Evolutionary conservation across 176 grass and related monocot genomes (phyloP), one percentile per base, ranked within the genome.

Genomic region (Calamus simplicifolius): DNA sequence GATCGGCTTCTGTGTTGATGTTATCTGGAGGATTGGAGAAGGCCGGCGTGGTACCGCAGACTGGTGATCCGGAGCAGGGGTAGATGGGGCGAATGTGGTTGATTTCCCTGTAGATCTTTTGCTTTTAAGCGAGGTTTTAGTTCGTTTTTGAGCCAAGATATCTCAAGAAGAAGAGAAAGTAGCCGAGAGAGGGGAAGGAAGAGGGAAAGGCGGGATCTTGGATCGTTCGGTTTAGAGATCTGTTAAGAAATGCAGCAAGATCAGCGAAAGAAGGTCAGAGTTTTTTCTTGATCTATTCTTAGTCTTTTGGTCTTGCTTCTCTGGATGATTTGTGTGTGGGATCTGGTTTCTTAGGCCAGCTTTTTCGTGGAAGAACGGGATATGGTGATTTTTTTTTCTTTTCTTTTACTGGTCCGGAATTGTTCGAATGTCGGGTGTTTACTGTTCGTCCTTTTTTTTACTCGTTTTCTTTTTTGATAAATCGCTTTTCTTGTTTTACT

Each of bases 211-310:
- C 18, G 43, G n/a, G 72, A 57, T 6, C 12, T 68, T 56, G 51
- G 51, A 55, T 54, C 54, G 27, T 19, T 56, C 13, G 19, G 29
- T 6, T 16, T 21, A 27, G 52, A 21, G 18, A 21, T 55, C 10
- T 52, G 19, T 2, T 64, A 25, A 49, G 64, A 65, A 58, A 81
- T 81, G 79, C 79, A 81, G 57, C 71, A 70, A 29, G 79, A 75
- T 71, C 79, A 81, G 58, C 50, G 71, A 64, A 81, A 75, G 59
- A 81, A 81, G 79, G 79, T 81, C 26, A 19, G 60, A 2, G 15
- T 49, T 26, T 25, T 65, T 61, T 53, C 52, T 66, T 64, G 31
- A 49, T 17, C 16, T 27, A 16, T 79, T 31, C 16, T 73, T 73
- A 17, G 8, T 7, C 35, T 43, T 2, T 48, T 48, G 16, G 57